Conservation (phyloP, 805 yeast species). For the Saccharomycopsis olivae region DNA sequence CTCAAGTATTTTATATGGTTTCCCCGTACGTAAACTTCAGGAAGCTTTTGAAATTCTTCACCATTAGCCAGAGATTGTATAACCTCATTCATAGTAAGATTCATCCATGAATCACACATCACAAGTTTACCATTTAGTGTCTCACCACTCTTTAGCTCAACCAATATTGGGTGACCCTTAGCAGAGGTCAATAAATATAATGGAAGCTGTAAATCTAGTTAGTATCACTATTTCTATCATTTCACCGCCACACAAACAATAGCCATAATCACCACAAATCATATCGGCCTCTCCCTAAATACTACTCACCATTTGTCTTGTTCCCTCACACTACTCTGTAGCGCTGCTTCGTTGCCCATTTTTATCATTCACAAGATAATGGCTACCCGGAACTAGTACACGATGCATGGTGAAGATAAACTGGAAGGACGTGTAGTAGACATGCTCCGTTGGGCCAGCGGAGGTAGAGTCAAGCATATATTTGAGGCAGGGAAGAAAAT, state of each 20-base stretch:
- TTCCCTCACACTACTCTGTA: too few species aligned
- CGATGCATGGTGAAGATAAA: too few species aligned
- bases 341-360: too few species aligned
- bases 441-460: too few species aligned
- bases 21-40: constrained; percentile 77
- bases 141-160: constrained; percentile 89
- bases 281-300: too few species aligned
- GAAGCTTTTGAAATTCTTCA: constrained; percentile 47
- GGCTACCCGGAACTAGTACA: too few species aligned
- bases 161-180: constrained; percentile 75
- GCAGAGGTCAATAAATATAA: constrained; percentile 83
- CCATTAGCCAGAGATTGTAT: constrained; percentile 56
- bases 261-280: too few species aligned
- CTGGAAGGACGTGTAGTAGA: too few species aligned
- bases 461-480: too few species aligned
- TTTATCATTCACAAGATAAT: too few species aligned
- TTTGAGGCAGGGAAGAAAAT: too few species aligned
- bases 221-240: neutral
- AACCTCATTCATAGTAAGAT: constrained; percentile 71
- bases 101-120: constrained; percentile 95
- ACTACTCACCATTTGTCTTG: too few species aligned
- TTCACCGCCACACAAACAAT: neutral
- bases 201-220: constrained; percentile 51
- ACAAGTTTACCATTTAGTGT: constrained; percentile 73
- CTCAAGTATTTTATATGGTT: constrained; percentile 70